These are phyloP conservation scores for Chrysanthemum makinoi DNA, from an alignment of 129 eudicot genomes.

Conservation along the genomic window DNA sequence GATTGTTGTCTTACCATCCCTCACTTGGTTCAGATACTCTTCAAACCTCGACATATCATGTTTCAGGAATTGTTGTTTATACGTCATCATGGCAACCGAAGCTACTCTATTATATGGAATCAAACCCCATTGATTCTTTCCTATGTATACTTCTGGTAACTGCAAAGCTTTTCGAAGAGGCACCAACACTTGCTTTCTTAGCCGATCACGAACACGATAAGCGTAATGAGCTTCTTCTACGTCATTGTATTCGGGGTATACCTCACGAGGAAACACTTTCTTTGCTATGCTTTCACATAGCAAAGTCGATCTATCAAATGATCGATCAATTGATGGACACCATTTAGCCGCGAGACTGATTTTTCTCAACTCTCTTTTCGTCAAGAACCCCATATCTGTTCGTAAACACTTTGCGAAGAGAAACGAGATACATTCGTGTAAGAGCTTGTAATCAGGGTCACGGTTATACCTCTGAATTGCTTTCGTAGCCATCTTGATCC, in stretches of 20 bases:
- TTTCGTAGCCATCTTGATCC: neutral
- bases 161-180: conserved; percentile 1
- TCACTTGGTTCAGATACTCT: neutral
- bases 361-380: neutral
- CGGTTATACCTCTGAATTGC: neutral
- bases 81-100: neutral
- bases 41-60: neutral
- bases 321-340: conserved; percentile 4
- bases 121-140: conserved; percentile 11
- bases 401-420: neutral
- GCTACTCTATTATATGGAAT: conserved; percentile 15
- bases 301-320: conserved; percentile 5
- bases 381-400: neutral
- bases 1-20: neutral
- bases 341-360: conserved; percentile 18
- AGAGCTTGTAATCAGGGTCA: conserved; percentile 4
- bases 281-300: conserved; percentile 15
- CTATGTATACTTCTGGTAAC: conserved; percentile 8
- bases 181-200: conserved; percentile 4
- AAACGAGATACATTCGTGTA: conserved; percentile 5
- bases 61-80: neutral
- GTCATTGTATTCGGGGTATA: neutral
- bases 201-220: conserved; percentile 6
- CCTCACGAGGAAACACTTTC: conserved; percentile 10
- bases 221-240: conserved; percentile 18